Evolutionary conservation across 495 filamentous ascomycete genomes (phyloP).

Genomic region (Astrothelium subdiscretum): DNA sequence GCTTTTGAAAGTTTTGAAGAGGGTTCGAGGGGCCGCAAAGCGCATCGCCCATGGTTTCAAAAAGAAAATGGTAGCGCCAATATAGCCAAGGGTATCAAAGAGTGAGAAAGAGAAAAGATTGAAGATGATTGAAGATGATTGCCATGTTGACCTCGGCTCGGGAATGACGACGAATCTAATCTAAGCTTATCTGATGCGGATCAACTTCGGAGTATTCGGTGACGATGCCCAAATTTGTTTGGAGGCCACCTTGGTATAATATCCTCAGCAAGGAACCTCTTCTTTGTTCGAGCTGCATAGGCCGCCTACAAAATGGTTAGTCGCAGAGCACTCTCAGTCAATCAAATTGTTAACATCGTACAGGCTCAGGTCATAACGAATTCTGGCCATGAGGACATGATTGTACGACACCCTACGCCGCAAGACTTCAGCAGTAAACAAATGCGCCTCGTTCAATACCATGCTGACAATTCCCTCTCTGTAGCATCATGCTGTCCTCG

Average conservation of each 20-base stretch:
- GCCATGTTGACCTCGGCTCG: not conserved
- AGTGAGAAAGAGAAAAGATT: not conserved
- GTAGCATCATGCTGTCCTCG: slow-evolving; percentile 93
- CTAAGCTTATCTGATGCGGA: slow-evolving; percentile 2
- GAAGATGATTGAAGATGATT: not conserved
- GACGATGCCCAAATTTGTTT: not conserved
- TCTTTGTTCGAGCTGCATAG: not conserved
- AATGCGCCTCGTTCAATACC: not conserved
- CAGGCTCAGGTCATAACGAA: slow-evolving; percentile 81
- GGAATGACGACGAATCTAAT: not conserved
- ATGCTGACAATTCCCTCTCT: not conserved
- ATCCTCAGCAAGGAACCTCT: too few relatives aligned
- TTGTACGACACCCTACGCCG: slow-evolving; percentile 52
- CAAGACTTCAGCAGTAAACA: slow-evolving; percentile 5
- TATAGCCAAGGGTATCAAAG: not conserved
- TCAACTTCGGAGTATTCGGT: not conserved
- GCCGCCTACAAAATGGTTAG: not conserved
- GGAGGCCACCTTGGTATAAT: not conserved
- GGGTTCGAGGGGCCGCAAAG: slow-evolving; percentile 87
- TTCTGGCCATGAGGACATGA: slow-evolving; percentile 97
- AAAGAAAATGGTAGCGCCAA: not conserved
- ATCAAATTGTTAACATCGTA: not conserved
- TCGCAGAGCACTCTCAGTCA: not conserved
- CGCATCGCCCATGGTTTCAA: slow-evolving; percentile 57
- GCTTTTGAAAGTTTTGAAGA: slow-evolving; percentile 73